Conservation (phyloP, 352 stramenopile species). For the Phytophthora fragariaefolia region DNA sequence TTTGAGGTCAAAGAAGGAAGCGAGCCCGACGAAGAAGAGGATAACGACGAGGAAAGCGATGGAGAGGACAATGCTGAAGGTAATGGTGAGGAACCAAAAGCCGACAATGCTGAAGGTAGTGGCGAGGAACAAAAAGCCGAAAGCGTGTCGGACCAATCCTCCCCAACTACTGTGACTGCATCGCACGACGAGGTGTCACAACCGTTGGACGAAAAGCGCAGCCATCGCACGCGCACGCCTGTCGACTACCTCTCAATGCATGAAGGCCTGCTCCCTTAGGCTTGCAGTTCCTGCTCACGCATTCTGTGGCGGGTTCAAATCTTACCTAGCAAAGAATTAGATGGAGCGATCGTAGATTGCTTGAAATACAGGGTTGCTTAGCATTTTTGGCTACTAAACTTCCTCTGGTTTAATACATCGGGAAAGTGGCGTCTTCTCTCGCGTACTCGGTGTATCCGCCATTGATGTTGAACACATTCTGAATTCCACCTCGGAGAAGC, state of each 20-base stretch:
- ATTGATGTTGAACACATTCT: slow-evolving; percentile 63
- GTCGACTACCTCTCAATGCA: slow-evolving; percentile 75
- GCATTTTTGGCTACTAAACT: background rate
- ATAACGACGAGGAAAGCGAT: slow-evolving; percentile 38
- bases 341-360: slow-evolving; percentile 31
- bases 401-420: slow-evolving; percentile 65
- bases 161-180: slow-evolving; percentile 31
- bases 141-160: slow-evolving; percentile 23
- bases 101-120: background rate
- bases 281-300: background rate
- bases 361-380: slow-evolving; percentile 29
- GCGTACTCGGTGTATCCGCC: slow-evolving; percentile 79
- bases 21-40: slow-evolving; percentile 40
- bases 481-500: slow-evolving; percentile 53
- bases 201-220: slow-evolving; percentile 20
- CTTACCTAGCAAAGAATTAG: slow-evolving; percentile 29
- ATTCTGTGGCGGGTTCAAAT: slow-evolving; percentile 8
- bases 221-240: slow-evolving; percentile 29
- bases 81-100: slow-evolving; percentile 1
- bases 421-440: slow-evolving; percentile 48
- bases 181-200: slow-evolving; percentile 28
- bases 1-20: slow-evolving; percentile 55
- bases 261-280: slow-evolving; percentile 51
- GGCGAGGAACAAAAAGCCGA: slow-evolving; percentile 11
- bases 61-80: slow-evolving; percentile 24